Evolutionary conservation across 176 grass and related monocot species (phyloP), one percentile per base, ranked within the genome.

Genomic region (Aechmea fasciata): DNA sequence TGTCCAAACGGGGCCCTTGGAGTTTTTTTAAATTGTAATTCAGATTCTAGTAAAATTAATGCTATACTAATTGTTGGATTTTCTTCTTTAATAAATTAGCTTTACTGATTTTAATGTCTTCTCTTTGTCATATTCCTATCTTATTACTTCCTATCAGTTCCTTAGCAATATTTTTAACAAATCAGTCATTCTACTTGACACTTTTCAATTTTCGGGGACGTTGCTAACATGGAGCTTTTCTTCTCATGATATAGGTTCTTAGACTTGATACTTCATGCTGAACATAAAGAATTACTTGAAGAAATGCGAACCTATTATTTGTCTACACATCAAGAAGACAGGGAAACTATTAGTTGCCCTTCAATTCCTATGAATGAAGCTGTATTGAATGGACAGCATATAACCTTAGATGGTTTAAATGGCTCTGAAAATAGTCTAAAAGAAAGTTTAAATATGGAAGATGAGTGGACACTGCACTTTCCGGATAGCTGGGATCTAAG

Each of bases 241-340:
- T 64, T 3, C 12, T 52, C 9, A 48, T 52, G 47, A 55, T 73
- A 26, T 29, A 91, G 92, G 72, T 87, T 70, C 70, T 80, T 96
- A 78, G 93, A 96, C 64, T 83, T 83, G 5, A 86, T 96, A 64
- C 76, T 96, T 19, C 88, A 96, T 72, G 93, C 93, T 10, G 93
- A 96, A 76, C 93, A 96, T 79, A 96, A 87, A 85, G 67, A 74
- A 76, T 73, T 89, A 68, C 83, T 96, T 20, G 93, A 96, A 78
- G 86, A 96, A 52, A 96, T 92, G 93, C 89, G 89, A 47, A 67
- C 79, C 24, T 92, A 57, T 51, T 96, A 92, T 68, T 79, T 81
- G 64, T 78, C 80, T 51, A 83, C 77, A 13, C 63, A 69, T 72
- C 57, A 67, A 8, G 63, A 80, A 80, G 77, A 85, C 12, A 28